Evolutionary conservation across 208 protist genomes (phyloP).

Genomic region (Leishmania braziliensis): DNA sequence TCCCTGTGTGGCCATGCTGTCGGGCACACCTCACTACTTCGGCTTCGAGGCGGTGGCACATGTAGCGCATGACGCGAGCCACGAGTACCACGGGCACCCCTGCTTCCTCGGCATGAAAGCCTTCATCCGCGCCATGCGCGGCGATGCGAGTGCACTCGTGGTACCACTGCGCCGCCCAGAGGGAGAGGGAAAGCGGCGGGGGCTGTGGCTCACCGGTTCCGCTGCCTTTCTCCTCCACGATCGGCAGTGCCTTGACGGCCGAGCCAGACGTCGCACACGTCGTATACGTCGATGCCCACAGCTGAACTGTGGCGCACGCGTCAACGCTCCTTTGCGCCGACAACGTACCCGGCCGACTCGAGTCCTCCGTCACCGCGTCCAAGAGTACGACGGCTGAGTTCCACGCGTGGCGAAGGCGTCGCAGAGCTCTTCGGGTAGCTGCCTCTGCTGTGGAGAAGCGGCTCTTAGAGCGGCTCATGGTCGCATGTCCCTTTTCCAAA

Average conservation of each 20-base stretch:
- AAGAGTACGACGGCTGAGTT: slow-evolving; percentile 4
- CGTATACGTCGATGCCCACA: slow-evolving; percentile 8
- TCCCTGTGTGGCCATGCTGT: not conserved
- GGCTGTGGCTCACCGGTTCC: too few species aligned
- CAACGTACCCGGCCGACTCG: not conserved
- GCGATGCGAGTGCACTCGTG: slow-evolving; percentile 32
- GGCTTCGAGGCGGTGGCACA: slow-evolving; percentile 25
- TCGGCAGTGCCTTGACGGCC: not conserved
- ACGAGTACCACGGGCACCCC: slow-evolving; percentile 23
- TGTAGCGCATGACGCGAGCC: slow-evolving; percentile 13
- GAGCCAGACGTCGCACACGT: not conserved
- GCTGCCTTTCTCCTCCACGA: not conserved
- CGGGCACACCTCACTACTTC: slow-evolving; percentile 5
- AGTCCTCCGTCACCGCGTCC: not conserved
- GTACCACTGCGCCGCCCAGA: slow-evolving; percentile 25
- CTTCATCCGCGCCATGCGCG: slow-evolving; percentile 32
- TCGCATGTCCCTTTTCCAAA: not conserved
- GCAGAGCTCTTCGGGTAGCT: not conserved
- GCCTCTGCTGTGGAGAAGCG: not conserved
- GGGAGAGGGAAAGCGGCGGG: not conserved
- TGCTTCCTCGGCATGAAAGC: slow-evolving; percentile 26
- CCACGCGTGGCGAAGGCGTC: slow-evolving; percentile 15
- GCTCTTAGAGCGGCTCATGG: not conserved
- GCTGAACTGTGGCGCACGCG: not conserved
- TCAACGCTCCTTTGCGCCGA: not conserved